These are phyloP conservation scores for Catunica adiposa DNA, from an alignment of 2,329 filamentous ascomycete species.

Conservation along the genomic window DNA sequence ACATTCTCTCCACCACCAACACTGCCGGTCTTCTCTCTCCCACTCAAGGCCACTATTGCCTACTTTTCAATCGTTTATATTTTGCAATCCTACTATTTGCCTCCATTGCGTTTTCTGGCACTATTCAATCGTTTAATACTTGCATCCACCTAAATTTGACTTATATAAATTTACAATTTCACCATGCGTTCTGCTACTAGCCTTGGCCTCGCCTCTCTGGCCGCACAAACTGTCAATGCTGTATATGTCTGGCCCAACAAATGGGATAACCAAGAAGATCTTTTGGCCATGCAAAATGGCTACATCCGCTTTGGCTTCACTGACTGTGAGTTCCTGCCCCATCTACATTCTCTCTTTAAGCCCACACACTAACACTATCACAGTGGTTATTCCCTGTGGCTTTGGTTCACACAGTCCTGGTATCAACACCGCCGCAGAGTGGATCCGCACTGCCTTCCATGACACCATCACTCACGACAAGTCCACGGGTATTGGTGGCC, in stretches of 20 bases:
- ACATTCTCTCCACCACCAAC: neutral
- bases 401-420: conserved; percentile 17
- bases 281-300: conserved; percentile 16
- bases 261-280: conserved; percentile 17
- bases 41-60: neutral
- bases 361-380: conserved; percentile 5
- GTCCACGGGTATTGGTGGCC: conserved; percentile 18
- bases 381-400: conserved; percentile 16
- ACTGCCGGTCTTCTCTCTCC: neutral
- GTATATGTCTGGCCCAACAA: conserved; percentile 17
- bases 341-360: conserved; percentile 14
- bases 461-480: conserved; percentile 20
- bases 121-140: neutral
- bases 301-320: conserved; percentile 17
- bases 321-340: conserved; percentile 15
- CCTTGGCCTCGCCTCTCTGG: neutral
- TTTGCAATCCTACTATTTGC: neutral
- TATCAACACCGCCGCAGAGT: conserved; percentile 20
- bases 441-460: conserved; percentile 21
- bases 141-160: neutral
- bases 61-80: neutral
- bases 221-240: conserved; percentile 9
- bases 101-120: neutral
- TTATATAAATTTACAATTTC: neutral
- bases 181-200: conserved; percentile 2